phyloP scores from a whole-genome alignment of 2,329 filamentous ascomycete species.

The Exophiala aquamarina region DNA sequence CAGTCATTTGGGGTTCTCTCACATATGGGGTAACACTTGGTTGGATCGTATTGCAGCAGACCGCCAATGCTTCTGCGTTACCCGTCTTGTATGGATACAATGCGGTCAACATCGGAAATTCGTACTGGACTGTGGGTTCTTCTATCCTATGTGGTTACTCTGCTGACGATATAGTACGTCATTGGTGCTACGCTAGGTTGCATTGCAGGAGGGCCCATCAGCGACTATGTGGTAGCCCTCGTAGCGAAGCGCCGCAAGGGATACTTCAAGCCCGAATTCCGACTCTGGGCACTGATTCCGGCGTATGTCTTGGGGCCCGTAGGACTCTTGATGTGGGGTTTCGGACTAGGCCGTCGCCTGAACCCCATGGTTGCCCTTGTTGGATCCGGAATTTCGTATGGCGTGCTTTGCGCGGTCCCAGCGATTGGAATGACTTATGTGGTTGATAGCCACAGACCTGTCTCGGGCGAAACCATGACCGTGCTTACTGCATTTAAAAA shows the following conservation, averaged over 20 bases:
- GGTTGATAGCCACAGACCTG: conserved; percentile 11
- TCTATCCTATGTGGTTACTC: background rate
- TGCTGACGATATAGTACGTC: conserved; percentile 39
- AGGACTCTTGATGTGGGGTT: conserved; percentile 74
- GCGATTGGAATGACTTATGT: conserved; percentile 12
- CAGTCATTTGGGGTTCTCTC: conserved; percentile 2
- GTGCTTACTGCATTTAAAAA: conserved; percentile 10
- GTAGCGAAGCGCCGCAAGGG: conserved; percentile 84
- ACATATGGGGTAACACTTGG: conserved; percentile 11
- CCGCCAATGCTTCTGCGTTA: conserved; percentile 6
- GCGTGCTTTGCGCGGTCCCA: conserved; percentile 9
- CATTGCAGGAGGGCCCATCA: conserved; percentile 80
- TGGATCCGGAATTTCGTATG: conserved; percentile 10
- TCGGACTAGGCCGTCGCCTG: conserved; percentile 3
- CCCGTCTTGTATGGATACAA: conserved; percentile 7
- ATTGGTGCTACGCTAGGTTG: conserved; percentile 85
- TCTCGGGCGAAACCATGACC: conserved; percentile 13
- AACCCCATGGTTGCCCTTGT: conserved; percentile 6
- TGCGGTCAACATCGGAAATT: conserved; percentile 7
- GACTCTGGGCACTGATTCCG: conserved; percentile 80
- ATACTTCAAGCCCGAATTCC: conserved; percentile 89
- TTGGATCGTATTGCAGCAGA: conserved; percentile 5
- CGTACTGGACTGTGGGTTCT: conserved; percentile 5
- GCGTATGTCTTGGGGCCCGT: conserved; percentile 74
- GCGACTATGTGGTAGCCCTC: conserved; percentile 75